Percentiles rank a stretch among this genome's conserved stretches.
Conservation (phyloP, 2,329 filamentous ascomycete species). For the Kalaharituber pfeilii region DNA sequence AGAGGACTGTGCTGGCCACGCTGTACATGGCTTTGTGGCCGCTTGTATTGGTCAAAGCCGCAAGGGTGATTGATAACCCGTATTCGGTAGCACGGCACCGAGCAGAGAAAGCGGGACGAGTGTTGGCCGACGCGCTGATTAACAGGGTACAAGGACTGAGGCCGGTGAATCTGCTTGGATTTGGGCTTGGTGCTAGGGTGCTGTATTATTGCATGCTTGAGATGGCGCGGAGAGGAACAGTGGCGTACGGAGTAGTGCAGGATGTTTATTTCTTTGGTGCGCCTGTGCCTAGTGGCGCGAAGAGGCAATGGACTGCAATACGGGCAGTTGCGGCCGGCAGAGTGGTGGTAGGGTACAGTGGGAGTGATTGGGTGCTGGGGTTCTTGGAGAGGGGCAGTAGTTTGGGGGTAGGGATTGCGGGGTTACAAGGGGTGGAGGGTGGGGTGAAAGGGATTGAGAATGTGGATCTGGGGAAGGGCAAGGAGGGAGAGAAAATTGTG, state of each 20-base stretch:
- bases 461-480: slow-evolving; percentile 45
- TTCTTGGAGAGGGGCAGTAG: slow-evolving; percentile 76
- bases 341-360: slow-evolving; percentile 74
- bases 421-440: slow-evolving; percentile 55
- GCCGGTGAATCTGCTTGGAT: slow-evolving; percentile 63
- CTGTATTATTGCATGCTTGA: slow-evolving; percentile 67
- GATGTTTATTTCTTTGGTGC: slow-evolving; percentile 68
- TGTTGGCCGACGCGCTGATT: slow-evolving; percentile 66
- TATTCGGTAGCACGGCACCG: slow-evolving; percentile 60
- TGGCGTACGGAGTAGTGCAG: slow-evolving; percentile 74
- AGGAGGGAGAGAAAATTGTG: slow-evolving; percentile 28
- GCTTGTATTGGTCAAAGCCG: slow-evolving; percentile 46
- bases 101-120: slow-evolving; percentile 61
- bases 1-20: slow-evolving; percentile 50
- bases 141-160: slow-evolving; percentile 69
- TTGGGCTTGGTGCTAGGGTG: slow-evolving; percentile 62
- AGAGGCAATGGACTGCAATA: slow-evolving; percentile 57
- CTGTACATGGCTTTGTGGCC: slow-evolving; percentile 55
- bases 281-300: slow-evolving; percentile 50
- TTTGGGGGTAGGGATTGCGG: slow-evolving; percentile 67
- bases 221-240: slow-evolving; percentile 55
- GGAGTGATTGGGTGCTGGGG: slow-evolving; percentile 71
- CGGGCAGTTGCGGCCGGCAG: slow-evolving; percentile 63
- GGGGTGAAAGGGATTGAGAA: slow-evolving; percentile 53
- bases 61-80: slow-evolving; percentile 59